Base-by-base conservation (phyloP, 352 stramenopile species). In the Globisporangium megalacanthum region DNA sequence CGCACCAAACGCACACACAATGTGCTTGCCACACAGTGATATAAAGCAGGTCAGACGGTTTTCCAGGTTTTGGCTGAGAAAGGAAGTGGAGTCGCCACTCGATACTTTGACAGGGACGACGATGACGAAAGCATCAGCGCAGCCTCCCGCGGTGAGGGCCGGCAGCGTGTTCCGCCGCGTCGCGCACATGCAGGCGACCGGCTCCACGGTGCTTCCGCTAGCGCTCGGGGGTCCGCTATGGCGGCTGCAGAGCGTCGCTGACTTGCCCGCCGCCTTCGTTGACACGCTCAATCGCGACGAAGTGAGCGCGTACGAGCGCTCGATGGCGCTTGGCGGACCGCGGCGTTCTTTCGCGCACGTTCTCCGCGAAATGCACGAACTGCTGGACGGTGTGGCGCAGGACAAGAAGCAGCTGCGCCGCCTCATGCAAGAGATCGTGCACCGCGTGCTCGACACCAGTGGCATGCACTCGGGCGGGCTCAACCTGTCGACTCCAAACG, bases 391-490 rank as follows among this genome's bases (percentile, higher is more conserved):
- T 22, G 54, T 69, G 46, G 35, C 56, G n/a, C 64, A 72, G 52
- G 71, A 85, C 58, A 79, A 79, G 33, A 80, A 82, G 52, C 65
- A 70, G 41, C 65, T 91, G 60, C 80, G 77, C 3, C 62, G 76
- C 19, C 47, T 91, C 45, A 63, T 91, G 55, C 80, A 88, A 65
- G 78, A 91, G 56, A 68, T 91, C 20, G 70, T 89, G 56, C 75
- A 89, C 69, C 66, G 80, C 39, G 66, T 91, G 49, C 62, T 89
- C 45, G 80, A 91, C 65, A 80, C 80, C 10, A 81, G 76, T 55
- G 72, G 80, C 42, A 60, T 83, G 29, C 72, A 89, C 57, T 62
- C 61, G 14, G 35, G 60, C 11, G 49, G 54, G 29, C 62, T 54
- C 20, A 50, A 59, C 29, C 22, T 45, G 1, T 54, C 62, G 9